A percentile compares a stretch with the other conserved stretches of the same genome.
phyloP scores from a whole-genome alignment of 768 basidiomycete genomes.

The Mycena amicta region DNA sequence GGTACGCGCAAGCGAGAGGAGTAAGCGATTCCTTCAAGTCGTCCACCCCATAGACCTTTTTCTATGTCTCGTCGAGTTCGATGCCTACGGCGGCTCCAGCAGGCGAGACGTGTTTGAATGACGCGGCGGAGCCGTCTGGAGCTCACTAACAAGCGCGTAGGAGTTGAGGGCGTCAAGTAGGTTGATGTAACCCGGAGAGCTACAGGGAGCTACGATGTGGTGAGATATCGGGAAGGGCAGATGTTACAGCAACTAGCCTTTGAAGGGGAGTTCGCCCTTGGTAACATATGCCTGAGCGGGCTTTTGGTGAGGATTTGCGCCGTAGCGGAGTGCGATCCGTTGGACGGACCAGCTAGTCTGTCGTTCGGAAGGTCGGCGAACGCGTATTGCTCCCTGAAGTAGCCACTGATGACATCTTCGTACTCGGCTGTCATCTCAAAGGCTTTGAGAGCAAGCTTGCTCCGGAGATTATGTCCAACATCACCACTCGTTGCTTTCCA shows the following conservation, averaged over 20 bases:
- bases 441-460: slow-evolving; percentile 89
- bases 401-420: slow-evolving; percentile 93
- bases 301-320: slow-evolving; percentile 98
- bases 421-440: slow-evolving; percentile 96
- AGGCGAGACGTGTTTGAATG: slow-evolving; percentile 99
- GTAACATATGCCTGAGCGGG: slow-evolving; percentile 95
- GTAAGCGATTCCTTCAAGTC: slow-evolving; percentile 91
- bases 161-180: slow-evolving; percentile 96
- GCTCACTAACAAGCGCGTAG: slow-evolving; percentile 92
- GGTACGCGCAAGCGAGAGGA: slow-evolving; percentile 89
- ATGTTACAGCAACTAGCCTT: slow-evolving; percentile 54
- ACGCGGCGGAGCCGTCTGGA: slow-evolving; percentile 89
- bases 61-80: slow-evolving; percentile 78
- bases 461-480: slow-evolving; percentile 70
- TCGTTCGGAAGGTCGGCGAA: slow-evolving; percentile 58
- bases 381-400: slow-evolving; percentile 96
- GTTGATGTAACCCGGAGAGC: slow-evolving; percentile 98
- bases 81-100: slow-evolving; percentile 95
- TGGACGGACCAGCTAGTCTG: slow-evolving; percentile 63
- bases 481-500: slow-evolving; percentile 77
- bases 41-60: slow-evolving; percentile 94
- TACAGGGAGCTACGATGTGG: slow-evolving; percentile 67
- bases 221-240: not conserved
- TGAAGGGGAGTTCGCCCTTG: slow-evolving; percentile 90
- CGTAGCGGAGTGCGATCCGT: slow-evolving; percentile 86